Conservation (phyloP, 2,329 filamentous ascomycete genomes). For the Metarhizium anisopliae region DNA sequence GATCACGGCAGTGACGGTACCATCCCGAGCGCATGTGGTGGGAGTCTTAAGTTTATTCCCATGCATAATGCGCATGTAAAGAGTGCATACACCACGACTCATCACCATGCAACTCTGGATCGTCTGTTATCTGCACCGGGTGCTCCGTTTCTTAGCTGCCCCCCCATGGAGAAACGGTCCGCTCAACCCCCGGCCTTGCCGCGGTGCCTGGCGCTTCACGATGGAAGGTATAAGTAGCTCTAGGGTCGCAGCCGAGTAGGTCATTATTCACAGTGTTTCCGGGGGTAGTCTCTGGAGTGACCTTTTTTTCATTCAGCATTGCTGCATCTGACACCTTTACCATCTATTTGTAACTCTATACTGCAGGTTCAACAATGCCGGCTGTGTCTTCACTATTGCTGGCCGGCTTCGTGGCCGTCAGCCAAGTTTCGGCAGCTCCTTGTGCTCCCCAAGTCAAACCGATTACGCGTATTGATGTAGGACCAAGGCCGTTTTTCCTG, state of each 20-base stretch:
- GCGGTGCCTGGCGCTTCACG: too few species aligned
- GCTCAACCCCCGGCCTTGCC: too few species aligned
- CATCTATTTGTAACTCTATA: background rate
- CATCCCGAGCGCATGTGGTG: background rate
- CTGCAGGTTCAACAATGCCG: constrained; percentile 18
- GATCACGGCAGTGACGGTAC: background rate
- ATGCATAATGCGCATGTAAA: too few species aligned
- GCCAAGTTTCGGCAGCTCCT: constrained; percentile 19
- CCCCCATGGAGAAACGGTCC: too few species aligned
- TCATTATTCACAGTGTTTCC: too few species aligned
- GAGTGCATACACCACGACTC: too few species aligned
- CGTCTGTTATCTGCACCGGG: too few species aligned
- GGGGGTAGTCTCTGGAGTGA: background rate
- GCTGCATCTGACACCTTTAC: background rate
- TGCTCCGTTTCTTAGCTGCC: too few species aligned
- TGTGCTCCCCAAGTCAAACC: constrained; percentile 18
- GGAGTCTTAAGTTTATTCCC: too few species aligned
- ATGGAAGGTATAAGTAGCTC: too few species aligned
- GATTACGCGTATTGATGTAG: constrained; percentile 45
- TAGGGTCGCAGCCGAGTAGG: too few species aligned
- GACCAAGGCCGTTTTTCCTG: constrained; percentile 56
- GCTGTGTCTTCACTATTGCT: constrained; percentile 18
- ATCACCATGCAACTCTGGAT: too few species aligned
- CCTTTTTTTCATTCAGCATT: background rate
- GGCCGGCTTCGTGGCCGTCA: constrained; percentile 20